phyloP scores from a whole-genome alignment of 2,329 filamentous ascomycete genomes.

The Stagonosporopsis tanaceti region DNA sequence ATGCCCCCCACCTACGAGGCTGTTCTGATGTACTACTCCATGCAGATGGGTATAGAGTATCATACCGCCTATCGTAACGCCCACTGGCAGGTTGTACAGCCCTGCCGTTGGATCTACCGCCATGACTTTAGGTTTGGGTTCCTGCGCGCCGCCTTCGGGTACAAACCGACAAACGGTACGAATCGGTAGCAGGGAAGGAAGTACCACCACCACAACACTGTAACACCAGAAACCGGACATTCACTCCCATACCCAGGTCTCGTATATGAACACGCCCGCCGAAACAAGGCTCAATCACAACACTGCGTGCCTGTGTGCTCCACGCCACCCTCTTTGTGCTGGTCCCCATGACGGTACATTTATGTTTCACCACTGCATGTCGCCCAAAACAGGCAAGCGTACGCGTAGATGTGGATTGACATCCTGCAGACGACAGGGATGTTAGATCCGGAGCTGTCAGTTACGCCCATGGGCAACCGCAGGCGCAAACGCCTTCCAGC shows the following conservation, averaged over 20 bases:
- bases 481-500: conserved; percentile 10
- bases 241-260: conserved; percentile 1
- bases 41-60: background rate
- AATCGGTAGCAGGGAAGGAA: background rate
- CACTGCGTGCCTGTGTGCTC: conserved; percentile 9
- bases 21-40: background rate
- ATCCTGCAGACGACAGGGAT: conserved; percentile 7
- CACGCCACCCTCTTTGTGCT: conserved; percentile 11
- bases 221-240: conserved; percentile 1
- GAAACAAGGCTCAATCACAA: conserved; percentile 4
- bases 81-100: conserved; percentile 3
- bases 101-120: conserved; percentile 6
- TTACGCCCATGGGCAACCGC: conserved; percentile 8
- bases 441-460: conserved; percentile 2
- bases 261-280: background rate
- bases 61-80: background rate
- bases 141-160: conserved; percentile 4
- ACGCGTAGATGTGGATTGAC: conserved; percentile 19
- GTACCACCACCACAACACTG: conserved; percentile 1
- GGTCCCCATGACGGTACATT: conserved; percentile 16
- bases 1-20: background rate
- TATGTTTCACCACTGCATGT: conserved; percentile 32
- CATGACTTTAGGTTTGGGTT: background rate
- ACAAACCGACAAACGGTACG: background rate
- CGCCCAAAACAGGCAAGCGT: conserved; percentile 25